phyloP scores from a whole-genome alignment of 768 basidiomycete species.

The Boletus speciosus region DNA sequence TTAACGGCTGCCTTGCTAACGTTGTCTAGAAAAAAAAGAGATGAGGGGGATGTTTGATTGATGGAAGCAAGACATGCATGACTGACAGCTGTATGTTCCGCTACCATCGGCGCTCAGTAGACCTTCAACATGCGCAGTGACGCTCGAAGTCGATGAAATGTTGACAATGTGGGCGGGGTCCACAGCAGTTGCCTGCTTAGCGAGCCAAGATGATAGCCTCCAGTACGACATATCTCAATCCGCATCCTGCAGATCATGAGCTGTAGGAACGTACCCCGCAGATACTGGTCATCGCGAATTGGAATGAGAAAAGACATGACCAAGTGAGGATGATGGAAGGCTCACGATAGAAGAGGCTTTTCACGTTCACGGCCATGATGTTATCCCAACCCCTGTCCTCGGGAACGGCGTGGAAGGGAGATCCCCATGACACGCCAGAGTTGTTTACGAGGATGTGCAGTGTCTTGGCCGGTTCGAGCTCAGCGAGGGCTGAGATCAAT shows the following conservation, averaged over 20 bases:
- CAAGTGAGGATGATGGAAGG: neutral
- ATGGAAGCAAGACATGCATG: neutral
- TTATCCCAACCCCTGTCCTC: conserved; percentile 87
- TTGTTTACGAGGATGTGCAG: conserved; percentile 85
- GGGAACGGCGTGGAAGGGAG: conserved; percentile 63
- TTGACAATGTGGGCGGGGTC: conserved; percentile 81
- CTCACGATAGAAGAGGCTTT: conserved; percentile 79
- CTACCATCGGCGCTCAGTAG: conserved; percentile 49
- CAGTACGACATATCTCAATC: neutral
- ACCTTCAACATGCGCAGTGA: conserved; percentile 48
- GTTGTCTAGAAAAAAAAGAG: conserved; percentile 46
- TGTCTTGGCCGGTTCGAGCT: conserved; percentile 53
- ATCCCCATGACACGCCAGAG: conserved; percentile 78
- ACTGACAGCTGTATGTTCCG: conserved; percentile 80
- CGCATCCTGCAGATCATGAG: neutral
- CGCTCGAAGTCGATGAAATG: conserved; percentile 68
- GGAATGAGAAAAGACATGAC: neutral
- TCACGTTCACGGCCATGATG: conserved; percentile 79
- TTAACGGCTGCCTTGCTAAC: conserved; percentile 87
- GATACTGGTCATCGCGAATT: conserved; percentile 36
- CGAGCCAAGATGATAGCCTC: conserved; percentile 46
- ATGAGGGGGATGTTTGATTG: neutral
- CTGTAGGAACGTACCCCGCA: conserved; percentile 31
- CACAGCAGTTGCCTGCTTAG: conserved; percentile 56
- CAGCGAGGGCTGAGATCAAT: conserved; percentile 63